Evolutionary conservation across 805 yeast genomes (phyloP).

Genomic region (Spathaspora arborariae): DNA sequence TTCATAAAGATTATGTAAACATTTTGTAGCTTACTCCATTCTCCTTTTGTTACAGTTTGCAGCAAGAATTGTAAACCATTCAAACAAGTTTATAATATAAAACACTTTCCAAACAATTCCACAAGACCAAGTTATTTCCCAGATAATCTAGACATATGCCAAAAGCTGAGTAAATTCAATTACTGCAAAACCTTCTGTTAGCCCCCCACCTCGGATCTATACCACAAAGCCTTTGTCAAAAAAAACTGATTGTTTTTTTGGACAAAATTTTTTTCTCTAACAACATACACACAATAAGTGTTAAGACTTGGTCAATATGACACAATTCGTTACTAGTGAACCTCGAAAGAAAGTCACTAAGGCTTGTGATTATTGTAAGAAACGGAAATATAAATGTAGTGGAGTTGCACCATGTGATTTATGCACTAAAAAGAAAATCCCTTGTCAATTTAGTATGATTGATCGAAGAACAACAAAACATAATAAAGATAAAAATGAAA

Average conservation of each 20-base stretch:
- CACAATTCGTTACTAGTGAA: slow-evolving; percentile 1
- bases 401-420: slow-evolving; percentile 35
- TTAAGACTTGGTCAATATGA: too few relatives aligned
- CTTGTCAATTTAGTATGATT: slow-evolving; percentile 25
- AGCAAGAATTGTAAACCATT: too few relatives aligned
- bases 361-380: slow-evolving; percentile 47
- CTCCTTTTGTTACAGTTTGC: too few relatives aligned
- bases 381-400: slow-evolving; percentile 27
- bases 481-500: slow-evolving; percentile 1
- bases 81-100: too few relatives aligned
- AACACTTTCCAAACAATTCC: too few relatives aligned
- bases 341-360: slow-evolving; percentile 37
- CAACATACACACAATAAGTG: too few relatives aligned
- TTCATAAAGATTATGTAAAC: too few relatives aligned
- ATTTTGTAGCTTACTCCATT: too few relatives aligned
- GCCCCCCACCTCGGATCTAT: not conserved
- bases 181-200: not conserved
- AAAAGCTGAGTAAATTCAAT: not conserved
- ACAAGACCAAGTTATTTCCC: too few relatives aligned
- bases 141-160: not conserved
- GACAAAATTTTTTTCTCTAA: not conserved
- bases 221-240: not conserved
- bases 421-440: slow-evolving; percentile 24
- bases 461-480: slow-evolving; percentile 18
- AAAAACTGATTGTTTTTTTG: not conserved